Base-by-base conservation (phyloP, 2,329 filamentous ascomycete genomes). In the Sarocladium kiliense region DNA sequence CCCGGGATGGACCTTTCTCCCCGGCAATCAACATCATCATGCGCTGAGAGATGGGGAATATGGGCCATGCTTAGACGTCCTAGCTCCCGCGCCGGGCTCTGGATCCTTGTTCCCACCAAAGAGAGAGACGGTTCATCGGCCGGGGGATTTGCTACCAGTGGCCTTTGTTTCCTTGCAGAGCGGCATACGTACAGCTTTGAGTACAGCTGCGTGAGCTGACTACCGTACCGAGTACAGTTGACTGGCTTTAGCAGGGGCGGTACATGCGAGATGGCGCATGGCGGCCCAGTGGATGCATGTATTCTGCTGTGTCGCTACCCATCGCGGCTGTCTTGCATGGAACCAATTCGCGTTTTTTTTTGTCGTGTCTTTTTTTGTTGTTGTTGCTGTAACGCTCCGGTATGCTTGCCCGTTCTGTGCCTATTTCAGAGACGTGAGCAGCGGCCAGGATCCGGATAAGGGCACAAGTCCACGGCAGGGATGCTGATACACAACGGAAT, bases 241-340 rank as follows among this genome's bases (percentile, higher is more conserved):
- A 45, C 42, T 26, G 42, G 42, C 42, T 45, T 4, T 10, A 32
- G 44, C 3, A 49, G 14, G 27, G 26, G 47, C 5, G 26, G 26
- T 21, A 36, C 47, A 34, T 51, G 47, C 47, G 19, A 51, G 47
- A 51, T 51, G 47, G 47, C 47, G 47, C 47, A 51, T 51, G 47
- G 47, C 47, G 47, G 27, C 27, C 47, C 47, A 51, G 47, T 34
- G 30, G n/a, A 51, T 51, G 47, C 47, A 36, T 51, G 27, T 51
- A 11, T 18, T 9, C 19, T 3, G 47, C 47, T 51, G 47, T 51
- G 16, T 51, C 27, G 27, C 47, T 51, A 51, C 47, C 47, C 47
- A 34, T 51, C 30, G 30, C 30, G 47, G 12, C 47, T 51, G 47
- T 51, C 18, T 21, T 51, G 26, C 47, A 51, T 34, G 19, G 18